A percentile compares a stretch with the other conserved stretches of the same genome.
These are phyloP conservation scores for Fraxinus angustifolia DNA, from an alignment of 305 asterid genomes.

Conservation along the genomic window DNA sequence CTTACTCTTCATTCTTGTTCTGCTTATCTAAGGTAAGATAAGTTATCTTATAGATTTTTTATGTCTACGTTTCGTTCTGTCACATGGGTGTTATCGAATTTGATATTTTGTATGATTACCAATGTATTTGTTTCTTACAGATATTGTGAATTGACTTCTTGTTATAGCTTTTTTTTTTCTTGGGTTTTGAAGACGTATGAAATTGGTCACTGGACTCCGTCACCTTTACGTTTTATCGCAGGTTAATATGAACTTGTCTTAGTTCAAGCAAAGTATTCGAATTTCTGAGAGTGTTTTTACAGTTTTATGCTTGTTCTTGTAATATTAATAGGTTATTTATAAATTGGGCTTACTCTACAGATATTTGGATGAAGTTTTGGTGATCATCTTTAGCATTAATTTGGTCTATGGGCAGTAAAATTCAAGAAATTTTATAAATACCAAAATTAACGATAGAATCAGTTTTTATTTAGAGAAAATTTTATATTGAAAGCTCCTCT, in stretches of 20 bases:
- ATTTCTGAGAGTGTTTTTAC: not conserved
- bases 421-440: not conserved
- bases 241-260: not conserved
- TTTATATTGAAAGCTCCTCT: not conserved
- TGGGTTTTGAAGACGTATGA: not conserved
- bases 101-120: not conserved
- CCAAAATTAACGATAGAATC: not conserved
- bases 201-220: not conserved
- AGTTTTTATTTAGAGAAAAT: not conserved
- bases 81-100: not conserved
- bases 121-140: not conserved
- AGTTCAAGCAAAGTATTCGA: not conserved
- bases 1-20: not conserved
- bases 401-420: not conserved
- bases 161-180: not conserved
- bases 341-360: not conserved
- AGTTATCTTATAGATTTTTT: not conserved
- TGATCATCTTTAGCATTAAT: not conserved
- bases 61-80: not conserved
- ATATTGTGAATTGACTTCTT: not conserved
- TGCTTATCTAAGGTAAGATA: not conserved
- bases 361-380: not conserved
- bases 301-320: not conserved
- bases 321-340: not conserved
- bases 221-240: not conserved